A percentile compares a stretch with the other conserved stretches of the same genome.
phyloP scores from a whole-genome alignment of 2,329 filamentous ascomycete genomes.

The Ascocoryne sarcoides region DNA sequence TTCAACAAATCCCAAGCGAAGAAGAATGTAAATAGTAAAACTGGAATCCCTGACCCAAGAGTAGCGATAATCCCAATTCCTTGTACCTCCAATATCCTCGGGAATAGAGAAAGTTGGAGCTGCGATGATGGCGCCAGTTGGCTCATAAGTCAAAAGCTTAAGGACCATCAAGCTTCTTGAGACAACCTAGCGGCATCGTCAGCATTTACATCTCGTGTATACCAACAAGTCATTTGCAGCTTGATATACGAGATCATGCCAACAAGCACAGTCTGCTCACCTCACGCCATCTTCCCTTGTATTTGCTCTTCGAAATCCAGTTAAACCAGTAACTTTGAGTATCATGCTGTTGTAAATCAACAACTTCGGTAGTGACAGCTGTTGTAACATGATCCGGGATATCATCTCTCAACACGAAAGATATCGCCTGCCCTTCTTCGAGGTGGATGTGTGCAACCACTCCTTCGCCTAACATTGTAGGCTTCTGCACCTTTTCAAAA shows the following conservation, averaged over 20 bases:
- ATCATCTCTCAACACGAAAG: conserved; percentile 59
- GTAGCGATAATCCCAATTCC: conserved; percentile 67
- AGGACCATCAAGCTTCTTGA: conserved; percentile 62
- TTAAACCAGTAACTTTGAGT: conserved; percentile 66
- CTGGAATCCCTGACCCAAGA: conserved; percentile 71
- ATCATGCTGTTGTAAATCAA: conserved; percentile 57
- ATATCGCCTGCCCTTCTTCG: conserved; percentile 58
- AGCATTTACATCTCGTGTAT: background rate
- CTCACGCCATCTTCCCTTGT: conserved; percentile 64
- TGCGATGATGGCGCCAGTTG: conserved; percentile 68
- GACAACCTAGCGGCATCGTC: conserved; percentile 38
- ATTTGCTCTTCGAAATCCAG: conserved; percentile 63
- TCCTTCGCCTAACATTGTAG: conserved; percentile 51
- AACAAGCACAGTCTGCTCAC: too few species aligned
- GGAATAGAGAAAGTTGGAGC: conserved; percentile 71
- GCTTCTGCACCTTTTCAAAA: conserved; percentile 45
- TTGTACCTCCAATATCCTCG: conserved; percentile 59
- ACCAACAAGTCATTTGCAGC: too few species aligned
- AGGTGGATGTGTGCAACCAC: conserved; percentile 52
- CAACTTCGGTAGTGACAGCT: conserved; percentile 46
- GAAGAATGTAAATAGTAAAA: conserved; percentile 69
- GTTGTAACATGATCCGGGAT: conserved; percentile 47
- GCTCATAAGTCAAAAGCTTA: conserved; percentile 70
- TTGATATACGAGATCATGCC: too few species aligned
- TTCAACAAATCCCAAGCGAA: conserved; percentile 65